Conservation (phyloP, 2,329 filamentous ascomycete species). For the Ceratocystis papillata region DNA sequence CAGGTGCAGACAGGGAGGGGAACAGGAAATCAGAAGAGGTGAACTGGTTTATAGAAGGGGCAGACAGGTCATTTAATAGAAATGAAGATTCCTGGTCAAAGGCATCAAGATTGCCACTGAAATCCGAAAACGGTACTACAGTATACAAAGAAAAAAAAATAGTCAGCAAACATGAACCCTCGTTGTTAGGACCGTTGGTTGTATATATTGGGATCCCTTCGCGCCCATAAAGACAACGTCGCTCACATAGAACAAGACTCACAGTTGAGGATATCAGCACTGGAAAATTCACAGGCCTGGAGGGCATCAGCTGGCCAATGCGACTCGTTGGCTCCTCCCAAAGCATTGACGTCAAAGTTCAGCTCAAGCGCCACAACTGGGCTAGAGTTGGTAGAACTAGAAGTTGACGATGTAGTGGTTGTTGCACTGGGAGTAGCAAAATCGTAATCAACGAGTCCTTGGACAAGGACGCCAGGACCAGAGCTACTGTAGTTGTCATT, state of each 20-base stretch:
- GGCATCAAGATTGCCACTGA: constrained; percentile 13
- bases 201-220: background rate
- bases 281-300: constrained; percentile 1
- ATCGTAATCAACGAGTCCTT: constrained; percentile 3
- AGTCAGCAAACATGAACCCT: too few relatives aligned
- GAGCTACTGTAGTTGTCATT: background rate
- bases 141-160: too few relatives aligned
- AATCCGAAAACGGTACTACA: constrained; percentile 18
- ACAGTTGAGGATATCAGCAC: constrained; percentile 15
- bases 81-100: constrained; percentile 13
- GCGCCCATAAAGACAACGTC: background rate
- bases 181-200: background rate
- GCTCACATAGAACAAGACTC: background rate
- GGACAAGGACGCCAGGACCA: background rate
- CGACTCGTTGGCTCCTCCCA: constrained; percentile 6
- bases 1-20: constrained; percentile 16
- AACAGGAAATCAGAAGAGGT: constrained; percentile 17
- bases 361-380: constrained; percentile 17
- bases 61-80: constrained; percentile 10
- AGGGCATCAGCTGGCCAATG: constrained; percentile 15
- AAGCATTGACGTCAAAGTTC: constrained; percentile 11
- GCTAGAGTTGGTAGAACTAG: constrained; percentile 20
- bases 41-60: constrained; percentile 13
- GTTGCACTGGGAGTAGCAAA: constrained; percentile 10
- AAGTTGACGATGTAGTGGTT: background rate